Evolutionary conservation across 23 red algal genomes (phyloP), one percentile per base, ranked within the genome.

Genomic region (Chondrus crispus): DNA sequence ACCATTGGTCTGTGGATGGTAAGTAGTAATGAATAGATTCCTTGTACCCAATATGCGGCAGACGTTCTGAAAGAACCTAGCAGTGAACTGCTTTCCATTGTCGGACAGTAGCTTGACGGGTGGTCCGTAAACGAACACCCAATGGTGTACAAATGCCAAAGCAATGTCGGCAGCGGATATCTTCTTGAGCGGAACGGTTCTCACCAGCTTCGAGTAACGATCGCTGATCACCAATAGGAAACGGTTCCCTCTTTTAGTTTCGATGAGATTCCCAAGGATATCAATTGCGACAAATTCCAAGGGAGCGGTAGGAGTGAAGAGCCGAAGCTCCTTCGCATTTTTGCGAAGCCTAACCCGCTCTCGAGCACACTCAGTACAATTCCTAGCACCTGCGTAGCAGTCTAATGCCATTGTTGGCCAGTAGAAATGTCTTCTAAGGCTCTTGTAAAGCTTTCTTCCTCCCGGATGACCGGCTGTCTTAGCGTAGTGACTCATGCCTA

Each of bases 1-100:
- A 26, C 52, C 81, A 62, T 66, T 62, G 41, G 45, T 32, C 81
- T 85, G 81, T 2, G 53, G 53, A 85, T 85, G 81, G 46, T 85
- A 85, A 12, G 46, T 87, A 36, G 82, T 66, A 18, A 44, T 69
- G 39, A 63, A 87, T 35, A 87, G 3, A n/a, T 71, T 62, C 82
- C 48, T 45, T 8, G 70, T 71, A 47, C 58, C 82, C 82, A 87
- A 46, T 30, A 32, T 30, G 28, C 35, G 24, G 9, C 30, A 77
- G 62, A 68, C 62, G 11, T 36, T 36, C 10, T 68, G 62, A 36
- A 68, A 68, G 13, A 68, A 68, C 62, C 32, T 36, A 13, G 62
- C 32, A 30, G 62, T 36, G 12, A 68, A 68, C 62, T 68, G 62
- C 10, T 30, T 30, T 35, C 62, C 62, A 36, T 68, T 68, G 37